Conservation (phyloP, 1,284 basidiomycete species). For the Heterobasidion occidentale region DNA sequence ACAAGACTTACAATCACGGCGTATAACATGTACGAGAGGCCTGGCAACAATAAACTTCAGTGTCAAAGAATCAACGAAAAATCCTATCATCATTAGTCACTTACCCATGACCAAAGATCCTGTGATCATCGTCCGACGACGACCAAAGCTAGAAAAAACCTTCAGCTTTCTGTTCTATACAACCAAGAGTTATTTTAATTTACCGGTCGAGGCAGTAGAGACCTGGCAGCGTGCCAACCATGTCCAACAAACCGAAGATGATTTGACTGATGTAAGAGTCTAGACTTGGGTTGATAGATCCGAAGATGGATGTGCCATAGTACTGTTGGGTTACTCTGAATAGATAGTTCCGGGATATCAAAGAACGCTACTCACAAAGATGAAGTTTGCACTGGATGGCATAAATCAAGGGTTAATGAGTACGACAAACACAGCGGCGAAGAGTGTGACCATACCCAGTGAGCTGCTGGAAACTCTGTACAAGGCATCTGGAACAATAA, state of each 20-base stretch:
- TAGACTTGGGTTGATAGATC: neutral
- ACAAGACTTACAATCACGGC: neutral
- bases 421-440: neutral
- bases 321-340: neutral
- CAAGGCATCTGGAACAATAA: neutral
- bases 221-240: neutral
- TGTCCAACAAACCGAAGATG: neutral
- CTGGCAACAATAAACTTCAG: neutral
- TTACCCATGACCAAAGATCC: neutral
- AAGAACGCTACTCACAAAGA: neutral
- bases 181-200: neutral
- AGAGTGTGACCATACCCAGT: neutral
- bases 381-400: neutral
- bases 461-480: neutral
- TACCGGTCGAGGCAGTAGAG: neutral
- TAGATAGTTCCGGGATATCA: neutral
- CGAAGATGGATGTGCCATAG: neutral
- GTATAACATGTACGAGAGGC: neutral
- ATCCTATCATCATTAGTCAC: neutral
- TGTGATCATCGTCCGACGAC: neutral
- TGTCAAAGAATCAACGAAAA: neutral
- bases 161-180: neutral
- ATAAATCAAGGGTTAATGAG: neutral
- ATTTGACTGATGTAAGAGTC: neutral
- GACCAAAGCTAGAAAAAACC: neutral